Base-by-base conservation (phyloP, 2,329 filamentous ascomycete species). In the Chaetomium sp. region DNA sequence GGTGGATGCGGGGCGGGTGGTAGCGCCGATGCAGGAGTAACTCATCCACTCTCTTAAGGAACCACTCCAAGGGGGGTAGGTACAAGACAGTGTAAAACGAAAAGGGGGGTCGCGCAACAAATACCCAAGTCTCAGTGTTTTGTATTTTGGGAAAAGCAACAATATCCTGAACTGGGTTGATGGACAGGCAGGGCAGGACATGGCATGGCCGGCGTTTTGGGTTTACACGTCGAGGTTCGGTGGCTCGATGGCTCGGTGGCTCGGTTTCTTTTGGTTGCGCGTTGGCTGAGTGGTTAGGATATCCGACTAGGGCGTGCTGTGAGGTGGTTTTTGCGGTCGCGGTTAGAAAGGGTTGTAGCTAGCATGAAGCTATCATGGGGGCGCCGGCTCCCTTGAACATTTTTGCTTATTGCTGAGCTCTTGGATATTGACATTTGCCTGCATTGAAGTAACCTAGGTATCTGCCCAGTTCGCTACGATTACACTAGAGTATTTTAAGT, bases 1-100 rank as follows among this genome's bases (percentile, higher is more conserved):
- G 62, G 87, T 90, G 51, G 86, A 90, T 55, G 85, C 81, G 0
- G 88, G 87, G 13, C 82, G 78, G 64, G 75, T 80, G 0, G 72
- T 77, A 3, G 66, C 72, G 38, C 78, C 78, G 5, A 71, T 75
- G 59, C 68, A 72, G 45, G 68, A 70, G 58, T 70, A 66, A 25
- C n/a, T 47, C 13, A 25, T n/a, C 29, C 29, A 23, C 53, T 3
- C 13, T 38, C 35, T 38, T 5, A 38, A n/a, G n/a, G n/a, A n/a
- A 12, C 13, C 13, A 13, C 35, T 3, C 12, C 35, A 19, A 38
- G 35, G 13, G 13, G 35, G 35, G 35, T 16, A 19, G 13, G 49
- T 10, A 12, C 9, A 10, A 21, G 23, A 25, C 6, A 25, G 49
- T 51, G 5, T 51, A 25, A 53, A 16, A 25, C n/a, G 31, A 10